A percentile compares a stretch with the other conserved stretches of the same genome.
These are phyloP conservation scores for Microbotryum scabiosae DNA, from an alignment of 1,284 basidiomycete genomes.

Conservation along the genomic window DNA sequence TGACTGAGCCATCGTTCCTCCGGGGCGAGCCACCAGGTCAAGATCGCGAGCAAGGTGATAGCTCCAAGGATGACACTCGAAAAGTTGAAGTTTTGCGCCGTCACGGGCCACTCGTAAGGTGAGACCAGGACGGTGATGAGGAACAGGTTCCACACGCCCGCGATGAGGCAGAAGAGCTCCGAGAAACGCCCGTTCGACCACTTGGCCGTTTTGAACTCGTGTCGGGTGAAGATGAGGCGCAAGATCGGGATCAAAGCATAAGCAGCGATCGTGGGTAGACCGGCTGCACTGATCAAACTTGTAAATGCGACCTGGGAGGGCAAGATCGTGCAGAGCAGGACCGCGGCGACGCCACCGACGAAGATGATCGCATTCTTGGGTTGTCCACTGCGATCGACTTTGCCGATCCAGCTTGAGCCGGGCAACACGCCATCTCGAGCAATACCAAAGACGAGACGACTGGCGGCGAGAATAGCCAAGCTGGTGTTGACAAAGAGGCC, in stretches of 20 bases:
- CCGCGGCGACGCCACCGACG: slow-evolving; percentile 47
- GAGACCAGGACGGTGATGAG: slow-evolving; percentile 53
- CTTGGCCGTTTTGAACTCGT: slow-evolving; percentile 59
- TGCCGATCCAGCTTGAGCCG: slow-evolving; percentile 65
- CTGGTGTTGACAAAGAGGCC: slow-evolving; percentile 75
- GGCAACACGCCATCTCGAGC: slow-evolving; percentile 80
- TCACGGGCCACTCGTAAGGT: slow-evolving; percentile 72
- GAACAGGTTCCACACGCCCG: slow-evolving; percentile 58
- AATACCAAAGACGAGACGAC: slow-evolving; percentile 73
- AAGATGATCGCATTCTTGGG: slow-evolving; percentile 50
- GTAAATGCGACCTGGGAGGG: slow-evolving; percentile 79
- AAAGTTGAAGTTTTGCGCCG: slow-evolving; percentile 65
- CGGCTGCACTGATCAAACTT: slow-evolving; percentile 70
- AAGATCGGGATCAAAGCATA: slow-evolving; percentile 67
- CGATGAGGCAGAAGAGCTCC: slow-evolving; percentile 57
- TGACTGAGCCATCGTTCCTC: slow-evolving; percentile 64
- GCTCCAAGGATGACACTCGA: slow-evolving; percentile 61
- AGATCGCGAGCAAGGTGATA: slow-evolving; percentile 63
- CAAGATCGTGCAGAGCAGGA: slow-evolving; percentile 67
- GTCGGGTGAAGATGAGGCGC: slow-evolving; percentile 62
- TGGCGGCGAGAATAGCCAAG: slow-evolving; percentile 71
- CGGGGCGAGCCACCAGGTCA: slow-evolving; percentile 66
- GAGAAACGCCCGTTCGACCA: slow-evolving; percentile 60
- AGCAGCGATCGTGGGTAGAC: slow-evolving; percentile 68
- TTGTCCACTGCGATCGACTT: slow-evolving; percentile 58